A percentile compares a stretch with the other conserved stretches of the same genome.
Evolutionary conservation across 306 rosid species (phyloP).

Genomic region (Chamaecrista fasciculata): DNA sequence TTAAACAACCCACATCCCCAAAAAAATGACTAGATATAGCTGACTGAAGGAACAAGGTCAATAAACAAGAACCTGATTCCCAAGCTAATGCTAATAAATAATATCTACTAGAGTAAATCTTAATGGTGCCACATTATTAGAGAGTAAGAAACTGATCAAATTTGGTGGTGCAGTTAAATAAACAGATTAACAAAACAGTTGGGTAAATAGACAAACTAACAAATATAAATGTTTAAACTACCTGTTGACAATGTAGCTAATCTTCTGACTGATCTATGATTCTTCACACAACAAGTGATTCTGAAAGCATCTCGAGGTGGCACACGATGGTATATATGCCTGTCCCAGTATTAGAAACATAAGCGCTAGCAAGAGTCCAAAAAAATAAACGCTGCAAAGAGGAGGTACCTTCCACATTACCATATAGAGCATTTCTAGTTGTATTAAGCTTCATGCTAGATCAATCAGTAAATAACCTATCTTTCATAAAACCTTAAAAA

Average conservation of each 20-base stretch:
- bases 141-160: neutral
- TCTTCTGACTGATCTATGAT: slow-evolving; percentile 46
- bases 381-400: slow-evolving; percentile 10
- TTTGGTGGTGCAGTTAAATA: slow-evolving; percentile 2
- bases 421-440: slow-evolving; percentile 1
- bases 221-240: slow-evolving; percentile 30
- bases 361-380: slow-evolving; percentile 12
- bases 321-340: slow-evolving; percentile 49
- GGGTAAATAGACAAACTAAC: neutral
- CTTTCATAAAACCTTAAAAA: slow-evolving; percentile 15
- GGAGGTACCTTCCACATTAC: neutral
- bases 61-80: neutral
- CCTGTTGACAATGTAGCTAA: slow-evolving; percentile 56
- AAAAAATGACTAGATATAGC: neutral
- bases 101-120: neutral
- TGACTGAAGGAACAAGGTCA: neutral
- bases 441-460: slow-evolving; percentile 22
- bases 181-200: slow-evolving; percentile 12
- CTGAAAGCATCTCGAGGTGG: slow-evolving; percentile 44
- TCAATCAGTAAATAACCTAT: neutral
- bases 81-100: neutral
- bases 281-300: slow-evolving; percentile 45
- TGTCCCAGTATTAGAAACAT: slow-evolving; percentile 40
- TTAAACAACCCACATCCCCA: neutral
- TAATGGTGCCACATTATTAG: neutral